Conservation (phyloP, 1,139 yeast genomes). For the Hyphopichia wangnamkhiaoensis region DNA sequence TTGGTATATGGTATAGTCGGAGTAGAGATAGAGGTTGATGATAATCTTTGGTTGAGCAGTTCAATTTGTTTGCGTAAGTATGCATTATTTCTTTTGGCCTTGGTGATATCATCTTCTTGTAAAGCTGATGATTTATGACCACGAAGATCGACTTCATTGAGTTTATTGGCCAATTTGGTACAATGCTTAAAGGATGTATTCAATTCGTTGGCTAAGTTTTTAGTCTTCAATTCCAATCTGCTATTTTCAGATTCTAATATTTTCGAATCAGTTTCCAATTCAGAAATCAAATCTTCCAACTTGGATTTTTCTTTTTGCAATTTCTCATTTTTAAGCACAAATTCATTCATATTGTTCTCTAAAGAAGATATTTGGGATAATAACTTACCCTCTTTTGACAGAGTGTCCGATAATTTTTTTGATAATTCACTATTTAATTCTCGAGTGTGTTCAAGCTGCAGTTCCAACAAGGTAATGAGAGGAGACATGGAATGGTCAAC, state of each 20-base stretch:
- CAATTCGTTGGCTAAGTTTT: conserved; percentile 24
- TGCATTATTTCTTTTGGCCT: conserved; percentile 4
- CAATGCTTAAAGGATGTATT: conserved; percentile 29
- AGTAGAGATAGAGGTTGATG: conserved; percentile 5
- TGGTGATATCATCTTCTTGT: conserved; percentile 4
- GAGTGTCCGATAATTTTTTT: conserved; percentile 19
- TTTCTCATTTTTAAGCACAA: conserved; percentile 11
- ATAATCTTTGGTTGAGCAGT: conserved; percentile 4
- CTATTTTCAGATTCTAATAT: conserved; percentile 16
- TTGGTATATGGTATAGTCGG: background rate
- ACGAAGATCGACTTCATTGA: conserved; percentile 15
- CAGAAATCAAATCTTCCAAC: conserved; percentile 7
- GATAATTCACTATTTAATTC: conserved; percentile 22
- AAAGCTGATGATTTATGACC: conserved; percentile 2
- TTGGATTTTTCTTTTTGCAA: conserved; percentile 13
- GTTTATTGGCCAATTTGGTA: conserved; percentile 30
- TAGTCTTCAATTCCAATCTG: conserved; percentile 22
- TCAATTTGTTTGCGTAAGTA: conserved; percentile 5
- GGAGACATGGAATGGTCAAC: conserved; percentile 6
- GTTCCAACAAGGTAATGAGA: conserved; percentile 7
- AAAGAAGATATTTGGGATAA: background rate
- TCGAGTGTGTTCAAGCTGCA: conserved; percentile 10
- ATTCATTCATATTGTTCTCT: conserved; percentile 9
- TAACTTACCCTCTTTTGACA: conserved; percentile 7
- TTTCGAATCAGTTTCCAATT: conserved; percentile 5